These are phyloP conservation scores for Diospyros lotus DNA, from an alignment of 148 eudicot genomes.

Conservation along the genomic window DNA sequence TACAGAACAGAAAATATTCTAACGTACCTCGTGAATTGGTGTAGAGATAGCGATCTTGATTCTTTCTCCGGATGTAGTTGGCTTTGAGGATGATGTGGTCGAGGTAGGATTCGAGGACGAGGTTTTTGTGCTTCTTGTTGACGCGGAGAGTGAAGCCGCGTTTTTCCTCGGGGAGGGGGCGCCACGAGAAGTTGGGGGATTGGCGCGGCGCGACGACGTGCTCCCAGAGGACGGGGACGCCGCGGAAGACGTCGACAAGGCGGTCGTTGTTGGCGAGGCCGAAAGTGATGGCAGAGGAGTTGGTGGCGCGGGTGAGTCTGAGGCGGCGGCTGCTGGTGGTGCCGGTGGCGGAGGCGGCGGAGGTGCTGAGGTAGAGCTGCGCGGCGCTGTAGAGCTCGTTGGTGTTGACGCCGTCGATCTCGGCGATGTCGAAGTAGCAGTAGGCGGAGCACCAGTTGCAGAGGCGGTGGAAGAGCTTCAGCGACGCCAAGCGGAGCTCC, in stretches of 20 bases:
- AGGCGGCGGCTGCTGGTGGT: slow-evolving; percentile 46
- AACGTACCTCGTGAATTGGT: slow-evolving; percentile 42
- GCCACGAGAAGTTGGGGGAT: slow-evolving; percentile 73
- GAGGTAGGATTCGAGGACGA: slow-evolving; percentile 48
- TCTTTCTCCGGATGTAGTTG: slow-evolving; percentile 47
- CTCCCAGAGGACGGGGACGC: slow-evolving; percentile 65
- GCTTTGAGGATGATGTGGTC: slow-evolving; percentile 60
- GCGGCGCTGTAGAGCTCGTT: slow-evolving; percentile 95
- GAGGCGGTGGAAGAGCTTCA: slow-evolving; percentile 46
- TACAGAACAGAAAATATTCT: no score
- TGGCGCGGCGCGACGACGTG: slow-evolving; percentile 67
- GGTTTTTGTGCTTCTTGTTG: slow-evolving; percentile 35
- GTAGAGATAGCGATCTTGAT: slow-evolving; percentile 64
- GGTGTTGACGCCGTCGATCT: slow-evolving; percentile 94
- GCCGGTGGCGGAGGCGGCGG: slow-evolving; percentile 20
- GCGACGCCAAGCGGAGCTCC: slow-evolving; percentile 52
- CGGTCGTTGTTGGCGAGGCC: slow-evolving; percentile 79
- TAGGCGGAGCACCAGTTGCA: slow-evolving; percentile 56
- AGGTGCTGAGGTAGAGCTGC: slow-evolving; percentile 69
- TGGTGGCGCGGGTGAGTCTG: slow-evolving; percentile 62
- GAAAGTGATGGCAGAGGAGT: slow-evolving; percentile 66
- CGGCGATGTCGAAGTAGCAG: slow-evolving; percentile 89
- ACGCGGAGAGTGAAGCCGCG: slow-evolving; percentile 65
- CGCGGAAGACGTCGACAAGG: slow-evolving; percentile 43
- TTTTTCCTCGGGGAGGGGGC: slow-evolving; percentile 85